A percentile compares a stretch with the other conserved stretches of the same genome.
Conservation (phyloP, 78 protist genomes). For the Guillardia theta region DNA sequence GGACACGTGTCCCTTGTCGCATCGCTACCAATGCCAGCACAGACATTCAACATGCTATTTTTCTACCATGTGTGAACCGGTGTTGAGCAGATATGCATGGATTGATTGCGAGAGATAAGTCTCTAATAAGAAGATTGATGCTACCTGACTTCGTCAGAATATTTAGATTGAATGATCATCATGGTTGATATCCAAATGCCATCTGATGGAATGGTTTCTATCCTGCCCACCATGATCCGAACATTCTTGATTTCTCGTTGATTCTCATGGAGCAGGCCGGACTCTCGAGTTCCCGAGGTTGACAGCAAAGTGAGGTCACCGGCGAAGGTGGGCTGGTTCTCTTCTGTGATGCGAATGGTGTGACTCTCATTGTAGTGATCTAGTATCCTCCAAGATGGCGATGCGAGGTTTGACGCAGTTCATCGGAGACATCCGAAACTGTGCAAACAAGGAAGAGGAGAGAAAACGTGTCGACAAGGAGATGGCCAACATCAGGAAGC, state of each 20-base stretch:
- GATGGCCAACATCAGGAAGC: conserved; percentile 75
- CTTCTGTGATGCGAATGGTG: not conserved
- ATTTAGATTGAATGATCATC: too few species aligned
- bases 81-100: too few species aligned
- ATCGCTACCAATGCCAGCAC: too few species aligned
- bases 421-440: conserved; percentile 78
- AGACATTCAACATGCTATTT: too few species aligned
- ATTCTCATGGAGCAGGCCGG: not conserved
- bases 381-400: not conserved
- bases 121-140: too few species aligned
- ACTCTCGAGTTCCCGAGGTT: not conserved
- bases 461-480: conserved; percentile 78
- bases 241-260: not conserved
- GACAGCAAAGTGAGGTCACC: not conserved
- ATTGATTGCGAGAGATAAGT: too few species aligned
- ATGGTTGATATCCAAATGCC: too few species aligned
- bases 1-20: too few species aligned
- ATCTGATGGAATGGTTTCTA: not conserved
- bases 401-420: conserved; percentile 78
- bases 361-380: not conserved
- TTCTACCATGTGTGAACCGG: too few species aligned
- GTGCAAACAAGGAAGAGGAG: conserved; percentile 79
- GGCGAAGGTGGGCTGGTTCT: not conserved
- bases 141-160: too few species aligned
- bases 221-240: not conserved